A percentile compares a stretch with the other conserved stretches of the same genome.
Conservation (phyloP, 495 filamentous ascomycete species). For the Aspergillus leporis region DNA sequence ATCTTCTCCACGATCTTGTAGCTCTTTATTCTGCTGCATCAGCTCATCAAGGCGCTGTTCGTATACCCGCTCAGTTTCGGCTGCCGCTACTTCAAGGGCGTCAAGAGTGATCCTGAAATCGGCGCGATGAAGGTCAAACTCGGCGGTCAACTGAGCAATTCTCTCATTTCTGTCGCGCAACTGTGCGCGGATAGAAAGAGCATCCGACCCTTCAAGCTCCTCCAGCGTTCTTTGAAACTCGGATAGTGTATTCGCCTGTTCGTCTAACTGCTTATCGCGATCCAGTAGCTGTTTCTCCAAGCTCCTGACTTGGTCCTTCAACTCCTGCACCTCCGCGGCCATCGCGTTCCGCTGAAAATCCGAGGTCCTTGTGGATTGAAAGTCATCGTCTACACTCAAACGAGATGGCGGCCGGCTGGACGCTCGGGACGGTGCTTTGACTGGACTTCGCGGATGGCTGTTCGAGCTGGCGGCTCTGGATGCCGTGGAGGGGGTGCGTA, state of each 20-base stretch:
- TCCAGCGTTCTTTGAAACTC: conserved; percentile 55
- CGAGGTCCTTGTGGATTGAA: conserved; percentile 38
- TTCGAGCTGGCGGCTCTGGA: conserved; percentile 33
- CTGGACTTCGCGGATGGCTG: conserved; percentile 39
- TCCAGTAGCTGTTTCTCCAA: conserved; percentile 72
- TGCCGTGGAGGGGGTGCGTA: conserved; percentile 44
- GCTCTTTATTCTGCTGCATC: conserved; percentile 77
- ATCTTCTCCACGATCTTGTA: conserved; percentile 80
- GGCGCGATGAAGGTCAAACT: conserved; percentile 93
- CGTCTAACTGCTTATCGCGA: conserved; percentile 80
- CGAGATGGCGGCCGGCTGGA: conserved; percentile 47
- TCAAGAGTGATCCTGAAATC: conserved; percentile 98
- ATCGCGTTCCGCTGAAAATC: conserved; percentile 42
- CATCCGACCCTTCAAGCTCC: conserved; percentile 78
- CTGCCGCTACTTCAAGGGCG: conserved; percentile 91
- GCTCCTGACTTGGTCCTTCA: conserved; percentile 64
- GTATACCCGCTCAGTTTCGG: conserved; percentile 97
- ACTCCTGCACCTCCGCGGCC: conserved; percentile 50
- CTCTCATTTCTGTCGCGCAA: conserved; percentile 96
- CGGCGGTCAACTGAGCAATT: conserved; percentile 85
- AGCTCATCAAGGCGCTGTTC: conserved; percentile 89
- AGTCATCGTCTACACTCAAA: conserved; percentile 42
- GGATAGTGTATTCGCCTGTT: conserved; percentile 74
- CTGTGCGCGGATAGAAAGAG: conserved; percentile 72
- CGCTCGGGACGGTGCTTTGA: conserved; percentile 45